Conservation (phyloP, 495 filamentous ascomycete species). For the Hypomontagnella monticulosa region DNA sequence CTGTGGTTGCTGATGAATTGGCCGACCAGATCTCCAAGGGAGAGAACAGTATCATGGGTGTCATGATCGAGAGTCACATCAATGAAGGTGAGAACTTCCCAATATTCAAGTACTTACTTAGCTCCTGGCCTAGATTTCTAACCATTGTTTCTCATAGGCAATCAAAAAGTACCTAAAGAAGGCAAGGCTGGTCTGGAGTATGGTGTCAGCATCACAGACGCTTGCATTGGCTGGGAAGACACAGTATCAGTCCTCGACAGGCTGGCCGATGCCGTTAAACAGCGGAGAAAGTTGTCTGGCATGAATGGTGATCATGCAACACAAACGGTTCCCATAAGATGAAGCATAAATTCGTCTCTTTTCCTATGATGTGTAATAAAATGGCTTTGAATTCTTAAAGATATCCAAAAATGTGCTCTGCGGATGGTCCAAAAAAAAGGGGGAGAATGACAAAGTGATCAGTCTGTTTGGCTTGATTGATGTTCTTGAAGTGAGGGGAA, state of each 20-base stretch:
- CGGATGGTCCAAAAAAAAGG: neutral
- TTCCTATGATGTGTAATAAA: slow-evolving; percentile 21
- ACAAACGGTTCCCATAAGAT: neutral
- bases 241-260: slow-evolving; percentile 83
- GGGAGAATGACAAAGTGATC: slow-evolving; percentile 4
- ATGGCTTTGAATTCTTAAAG: slow-evolving; percentile 7
- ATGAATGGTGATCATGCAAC: slow-evolving; percentile 32
- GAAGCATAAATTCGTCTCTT: no score
- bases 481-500: neutral
- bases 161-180: slow-evolving; percentile 90
- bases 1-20: slow-evolving; percentile 85
- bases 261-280: slow-evolving; percentile 83
- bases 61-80: slow-evolving; percentile 99
- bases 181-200: slow-evolving; percentile 91
- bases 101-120: neutral
- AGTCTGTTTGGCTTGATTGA: neutral
- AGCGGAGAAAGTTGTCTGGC: slow-evolving; percentile 62
- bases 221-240: slow-evolving; percentile 94
- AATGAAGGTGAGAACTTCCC: slow-evolving; percentile 73
- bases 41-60: slow-evolving; percentile 91
- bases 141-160: slow-evolving; percentile 61
- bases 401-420: slow-evolving; percentile 19
- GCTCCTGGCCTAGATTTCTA: neutral
- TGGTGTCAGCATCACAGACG: slow-evolving; percentile 97
- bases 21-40: slow-evolving; percentile 86